Percentiles rank a stretch among this genome's conserved stretches.
Conservation (phyloP, 176 grass and related monocot genomes). For the Elaeis guineensis region DNA sequence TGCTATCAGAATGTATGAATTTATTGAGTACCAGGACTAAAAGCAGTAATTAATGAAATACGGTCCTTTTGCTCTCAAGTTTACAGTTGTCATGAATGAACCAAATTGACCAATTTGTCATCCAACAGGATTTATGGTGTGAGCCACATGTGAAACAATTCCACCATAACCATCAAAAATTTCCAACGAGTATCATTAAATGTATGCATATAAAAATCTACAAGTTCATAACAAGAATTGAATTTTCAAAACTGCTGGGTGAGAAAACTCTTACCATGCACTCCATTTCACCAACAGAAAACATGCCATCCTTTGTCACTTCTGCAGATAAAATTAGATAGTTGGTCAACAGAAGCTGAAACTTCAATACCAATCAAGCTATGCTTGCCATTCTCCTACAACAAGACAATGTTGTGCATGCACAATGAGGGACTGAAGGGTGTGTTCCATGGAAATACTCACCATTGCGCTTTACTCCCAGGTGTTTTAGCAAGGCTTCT, state of each 20-base stretch:
- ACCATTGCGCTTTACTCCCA: constrained; percentile 98
- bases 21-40: no score
- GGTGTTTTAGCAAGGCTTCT: constrained; percentile 75
- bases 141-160: no score
- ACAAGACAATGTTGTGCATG: background rate
- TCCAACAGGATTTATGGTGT: no score
- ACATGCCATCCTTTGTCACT: constrained; percentile 91
- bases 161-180: no score
- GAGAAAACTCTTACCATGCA: constrained; percentile 64
- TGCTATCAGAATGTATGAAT: background rate
- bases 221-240: background rate
- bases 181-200: background rate
- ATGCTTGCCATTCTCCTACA: background rate
- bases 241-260: background rate
- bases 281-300: constrained; percentile 97
- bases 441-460: background rate
- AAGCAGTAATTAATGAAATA: no score
- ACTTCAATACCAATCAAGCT: no score
- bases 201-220: background rate
- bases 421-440: background rate
- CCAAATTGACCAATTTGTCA: no score
- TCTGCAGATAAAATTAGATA: constrained; percentile 29
- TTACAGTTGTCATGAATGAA: no score
- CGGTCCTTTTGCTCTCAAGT: no score
- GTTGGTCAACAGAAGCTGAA: no score